Percentiles rank a stretch among this genome's conserved stretches.
Evolutionary conservation across 2,329 filamentous ascomycete species (phyloP).

Genomic region (Rhynchosporium secalis): DNA sequence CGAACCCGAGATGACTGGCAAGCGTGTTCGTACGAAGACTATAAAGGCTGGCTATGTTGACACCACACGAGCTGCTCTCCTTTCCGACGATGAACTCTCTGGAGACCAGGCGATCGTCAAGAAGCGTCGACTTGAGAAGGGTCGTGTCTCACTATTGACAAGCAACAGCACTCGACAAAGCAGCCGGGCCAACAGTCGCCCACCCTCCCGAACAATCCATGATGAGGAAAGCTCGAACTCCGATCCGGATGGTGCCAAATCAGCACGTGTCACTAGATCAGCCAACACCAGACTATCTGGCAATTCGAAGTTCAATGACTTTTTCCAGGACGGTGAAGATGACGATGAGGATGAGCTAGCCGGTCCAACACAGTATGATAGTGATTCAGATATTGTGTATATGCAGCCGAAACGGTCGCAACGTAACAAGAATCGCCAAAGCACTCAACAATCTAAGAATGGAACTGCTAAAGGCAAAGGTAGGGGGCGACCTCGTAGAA

Average conservation of each 20-base stretch:
- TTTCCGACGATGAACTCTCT: constrained; percentile 29
- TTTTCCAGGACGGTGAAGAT: constrained; percentile 18
- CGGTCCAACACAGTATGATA: constrained; percentile 26
- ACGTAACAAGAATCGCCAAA: constrained; percentile 10
- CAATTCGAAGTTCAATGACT: constrained; percentile 15
- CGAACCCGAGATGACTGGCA: constrained; percentile 26
- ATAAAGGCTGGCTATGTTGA: constrained; percentile 28
- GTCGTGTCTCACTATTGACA: constrained; percentile 24
- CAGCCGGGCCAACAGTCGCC: constrained; percentile 25
- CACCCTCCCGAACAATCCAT: constrained; percentile 19
- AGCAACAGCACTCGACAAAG: constrained; percentile 25
- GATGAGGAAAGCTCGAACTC: constrained; percentile 24
- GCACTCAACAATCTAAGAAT: constrained; percentile 15
- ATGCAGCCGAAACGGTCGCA: constrained; percentile 41
- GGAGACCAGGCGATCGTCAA: constrained; percentile 24
- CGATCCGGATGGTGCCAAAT: constrained; percentile 17
- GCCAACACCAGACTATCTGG: background rate
- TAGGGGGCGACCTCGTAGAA: constrained; percentile 18
- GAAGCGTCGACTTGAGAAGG: constrained; percentile 32
- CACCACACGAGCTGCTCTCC: constrained; percentile 22
- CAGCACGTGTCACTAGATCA: constrained; percentile 12
- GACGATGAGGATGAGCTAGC: constrained; percentile 36
- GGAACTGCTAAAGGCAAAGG: constrained; percentile 10
- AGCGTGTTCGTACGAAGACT: constrained; percentile 30
- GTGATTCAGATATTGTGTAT: constrained; percentile 50